Evolutionary conservation across 2,329 filamentous ascomycete genomes (phyloP), one percentile per base, ranked within the genome.

Genomic region (Aschersonia sp.): DNA sequence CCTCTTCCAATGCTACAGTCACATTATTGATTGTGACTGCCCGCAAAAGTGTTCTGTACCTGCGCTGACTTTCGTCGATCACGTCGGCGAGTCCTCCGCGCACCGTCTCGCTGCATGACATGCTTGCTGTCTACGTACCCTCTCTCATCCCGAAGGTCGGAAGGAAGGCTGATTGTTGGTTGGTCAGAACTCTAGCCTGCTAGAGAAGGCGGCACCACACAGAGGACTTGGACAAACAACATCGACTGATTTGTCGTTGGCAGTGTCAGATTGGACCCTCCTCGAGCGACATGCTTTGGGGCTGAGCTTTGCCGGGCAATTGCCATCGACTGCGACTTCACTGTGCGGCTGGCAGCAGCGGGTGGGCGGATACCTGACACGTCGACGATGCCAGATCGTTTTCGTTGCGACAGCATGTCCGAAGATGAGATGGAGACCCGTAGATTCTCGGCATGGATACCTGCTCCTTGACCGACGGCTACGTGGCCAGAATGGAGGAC

Each of bases 281-380:
- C 20, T 20, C 20, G 20, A 20, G 20, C 20, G 20, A 20, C 20
- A 20, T 20, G 20, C 20, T 20, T 20, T 20, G 20, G 20, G 5
- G 30, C n/a, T 31, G 35, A 12, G 43, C 30, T 31, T 44, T 31
- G 35, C 6, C 31, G 32, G 30, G n/a, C 12, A 6, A 12, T 44
- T 29, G 29, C 20, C 29, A 30, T 30, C 20, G 32, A 38, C 12
- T 12, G 32, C 32, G 32, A 12, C 32, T 38, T 7, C 43, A 30
- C 38, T 38, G 38, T 45, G 45, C 48, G 45, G 45, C 28, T 28
- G 43, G 45, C 42, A 43, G 45, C n/a, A 41, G 32, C 48, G 48
- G 42, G 43, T 30, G 43, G 30, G 43, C 45, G 45, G 43, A 45
- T 47, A 43, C 48, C 48, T 49, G 48, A 45, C 43, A 45, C 43